Evolutionary conservation across 441 rosid species (phyloP), one percentile per base, ranked within the genome.

Genomic region (Aleurites moluccanus): DNA sequence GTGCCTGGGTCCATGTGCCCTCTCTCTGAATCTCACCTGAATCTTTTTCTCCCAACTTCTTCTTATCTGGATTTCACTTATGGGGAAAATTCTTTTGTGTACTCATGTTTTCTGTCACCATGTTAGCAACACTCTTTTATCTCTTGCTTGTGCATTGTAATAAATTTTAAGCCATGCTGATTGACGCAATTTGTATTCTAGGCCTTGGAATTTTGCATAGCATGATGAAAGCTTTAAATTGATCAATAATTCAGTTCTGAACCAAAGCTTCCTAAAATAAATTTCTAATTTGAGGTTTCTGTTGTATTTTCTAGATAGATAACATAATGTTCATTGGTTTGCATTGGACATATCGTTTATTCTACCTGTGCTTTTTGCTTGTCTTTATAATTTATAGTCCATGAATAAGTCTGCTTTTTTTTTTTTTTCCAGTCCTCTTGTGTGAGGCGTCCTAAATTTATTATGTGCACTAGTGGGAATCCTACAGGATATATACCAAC

Each of bases 391-490:
- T 5, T 1, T n/a, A 4, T 72, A 21, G 63, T 50, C 66, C 45
- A 53, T 28, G 69, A 44, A 9, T 77, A 13, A 28, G 60, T 57
- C n/a, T 61, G 9, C 74, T n/a, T n/a, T n/a, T n/a, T n/a, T n/a
- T n/a, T 68, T 77, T 73, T 40, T 67, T 64, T 76, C 45, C 94
- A 95, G 98, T 86, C 98, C 53, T 81, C 90, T 72, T 90, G 91
- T 30, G 76, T 90, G 67, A 87, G 99, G 80, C 85, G 95, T 67
- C 97, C 96, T 50, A 95, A 91, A 75, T 95, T 86, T 85, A 90
- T 93, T 72, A 74, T 93, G 86, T 91, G 94, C 89, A 87, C 97
- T 57, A 97, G 98, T 11, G 98, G 94, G 44, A 95, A 77, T 69
- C 80, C 97, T 74, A 74, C 89, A 28, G 89, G 87, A 69, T 83